Conservation (phyloP, 768 basidiomycete species). For the Termitomyces sp. region DNA sequence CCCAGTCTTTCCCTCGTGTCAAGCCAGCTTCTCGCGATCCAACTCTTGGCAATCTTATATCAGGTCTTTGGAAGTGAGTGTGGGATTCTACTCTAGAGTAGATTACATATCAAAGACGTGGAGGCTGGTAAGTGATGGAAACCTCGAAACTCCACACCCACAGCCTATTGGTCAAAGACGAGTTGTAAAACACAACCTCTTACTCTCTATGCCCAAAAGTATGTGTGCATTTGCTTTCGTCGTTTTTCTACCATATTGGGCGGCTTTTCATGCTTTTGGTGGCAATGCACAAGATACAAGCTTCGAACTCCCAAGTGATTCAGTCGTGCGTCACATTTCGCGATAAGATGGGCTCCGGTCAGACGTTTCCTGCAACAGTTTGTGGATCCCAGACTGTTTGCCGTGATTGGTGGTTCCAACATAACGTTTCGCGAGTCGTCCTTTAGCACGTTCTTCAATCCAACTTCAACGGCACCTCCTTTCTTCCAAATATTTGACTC, state of each 20-base stretch:
- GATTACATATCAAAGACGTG: not conserved
- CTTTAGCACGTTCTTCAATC: constrained; percentile 51
- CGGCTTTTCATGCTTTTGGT: not conserved
- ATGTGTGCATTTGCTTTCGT: not conserved
- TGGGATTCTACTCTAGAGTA: not conserved
- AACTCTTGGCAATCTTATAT: not conserved
- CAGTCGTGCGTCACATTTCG: constrained; percentile 25
- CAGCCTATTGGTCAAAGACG: not conserved
- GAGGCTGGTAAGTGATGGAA: not conserved
- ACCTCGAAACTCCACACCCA: no score
- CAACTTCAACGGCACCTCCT: constrained; percentile 52
- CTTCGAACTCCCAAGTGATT: constrained; percentile 25
- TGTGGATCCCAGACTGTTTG: constrained; percentile 47
- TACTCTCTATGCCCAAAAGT: not conserved
- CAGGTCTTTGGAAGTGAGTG: not conserved
- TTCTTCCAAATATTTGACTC: constrained; percentile 53
- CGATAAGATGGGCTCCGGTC: not conserved
- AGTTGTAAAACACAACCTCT: not conserved
- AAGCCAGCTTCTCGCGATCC: not conserved
- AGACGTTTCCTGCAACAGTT: constrained; percentile 31
- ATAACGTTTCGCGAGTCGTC: constrained; percentile 35
- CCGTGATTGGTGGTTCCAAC: constrained; percentile 44
- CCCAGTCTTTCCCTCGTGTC: not conserved
- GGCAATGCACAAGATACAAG: not conserved
- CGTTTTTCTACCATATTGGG: not conserved